Evolutionary conservation across 129 eudicot species (phyloP).

Genomic region (Erigeron canadensis): DNA sequence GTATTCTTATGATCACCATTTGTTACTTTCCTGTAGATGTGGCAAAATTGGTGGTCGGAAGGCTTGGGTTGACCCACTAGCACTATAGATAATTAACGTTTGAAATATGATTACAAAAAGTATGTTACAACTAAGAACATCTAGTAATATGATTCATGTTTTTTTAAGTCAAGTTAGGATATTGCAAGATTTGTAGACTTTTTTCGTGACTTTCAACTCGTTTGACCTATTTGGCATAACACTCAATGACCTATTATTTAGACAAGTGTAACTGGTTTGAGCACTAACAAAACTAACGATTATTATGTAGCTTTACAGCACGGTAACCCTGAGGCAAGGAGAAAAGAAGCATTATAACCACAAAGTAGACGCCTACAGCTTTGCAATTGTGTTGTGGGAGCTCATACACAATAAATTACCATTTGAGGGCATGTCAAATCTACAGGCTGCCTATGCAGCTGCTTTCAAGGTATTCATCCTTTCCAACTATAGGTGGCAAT

Average conservation of each 20-base stretch:
- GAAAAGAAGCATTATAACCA: constrained; percentile 86
- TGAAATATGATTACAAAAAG: too few relatives aligned
- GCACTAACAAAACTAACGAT: neutral
- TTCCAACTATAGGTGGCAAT: neutral
- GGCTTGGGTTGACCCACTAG: neutral
- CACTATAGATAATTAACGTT: neutral
- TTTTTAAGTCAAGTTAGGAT: neutral
- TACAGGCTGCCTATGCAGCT: constrained; percentile 87
- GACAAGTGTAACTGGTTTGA: neutral
- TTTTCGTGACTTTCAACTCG: neutral
- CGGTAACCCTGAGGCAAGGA: constrained; percentile 78
- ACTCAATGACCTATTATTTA: neutral
- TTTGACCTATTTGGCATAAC: neutral
- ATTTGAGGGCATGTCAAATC: constrained; percentile 68
- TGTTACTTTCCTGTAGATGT: neutral
- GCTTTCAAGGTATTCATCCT: constrained; percentile 68
- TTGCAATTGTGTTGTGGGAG: constrained; percentile 87
- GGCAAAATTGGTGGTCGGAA: neutral
- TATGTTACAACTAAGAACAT: too few relatives aligned
- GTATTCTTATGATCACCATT: constrained; percentile 27
- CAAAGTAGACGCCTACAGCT: constrained; percentile 85
- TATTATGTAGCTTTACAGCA: constrained; percentile 75
- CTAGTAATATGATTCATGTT: too few relatives aligned
- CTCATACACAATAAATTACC: constrained; percentile 82
- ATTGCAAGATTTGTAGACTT: neutral